phyloP scores from a whole-genome alignment of 1,284 basidiomycete genomes.

The Irpex rosettiformis region DNA sequence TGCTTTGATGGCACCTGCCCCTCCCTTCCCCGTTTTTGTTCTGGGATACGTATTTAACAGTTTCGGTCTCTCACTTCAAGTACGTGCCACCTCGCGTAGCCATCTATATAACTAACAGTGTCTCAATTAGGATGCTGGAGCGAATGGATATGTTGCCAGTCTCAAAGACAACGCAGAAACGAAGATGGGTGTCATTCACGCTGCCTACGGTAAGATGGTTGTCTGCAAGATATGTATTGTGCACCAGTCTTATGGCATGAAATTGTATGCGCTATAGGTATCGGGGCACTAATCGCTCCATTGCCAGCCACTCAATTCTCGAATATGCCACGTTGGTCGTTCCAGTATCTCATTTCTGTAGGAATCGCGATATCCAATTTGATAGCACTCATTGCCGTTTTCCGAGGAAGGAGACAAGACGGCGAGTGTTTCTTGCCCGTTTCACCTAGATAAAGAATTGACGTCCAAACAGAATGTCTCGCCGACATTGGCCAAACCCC shows the following conservation, averaged over 20 bases:
- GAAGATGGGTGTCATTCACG: conserved; percentile 67
- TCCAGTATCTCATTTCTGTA: conserved; percentile 62
- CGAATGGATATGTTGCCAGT: conserved; percentile 51
- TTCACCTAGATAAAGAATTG: not conserved
- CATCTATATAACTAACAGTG: not conserved
- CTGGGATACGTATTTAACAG: conserved; percentile 59
- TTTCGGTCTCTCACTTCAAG: conserved; percentile 56
- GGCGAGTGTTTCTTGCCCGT: conserved; percentile 28
- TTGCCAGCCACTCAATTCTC: conserved; percentile 64
- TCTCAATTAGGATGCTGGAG: conserved; percentile 45
- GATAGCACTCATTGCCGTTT: conserved; percentile 41
- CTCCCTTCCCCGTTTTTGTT: conserved; percentile 63
- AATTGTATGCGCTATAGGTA: conserved; percentile 34
- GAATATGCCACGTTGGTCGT: conserved; percentile 48
- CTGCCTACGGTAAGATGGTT: conserved; percentile 36
- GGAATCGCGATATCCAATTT: conserved; percentile 49
- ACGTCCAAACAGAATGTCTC: conserved; percentile 27
- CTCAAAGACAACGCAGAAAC: conserved; percentile 41
- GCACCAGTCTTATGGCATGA: not conserved
- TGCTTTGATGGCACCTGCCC: conserved; percentile 49
- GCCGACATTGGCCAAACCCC: conserved; percentile 29
- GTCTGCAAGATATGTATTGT: not conserved
- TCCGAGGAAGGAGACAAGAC: conserved; percentile 56
- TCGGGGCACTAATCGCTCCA: conserved; percentile 58
- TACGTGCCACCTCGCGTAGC: conserved; percentile 17